Conservation (phyloP, 352 stramenopile species). For the Albugo laibachii region DNA sequence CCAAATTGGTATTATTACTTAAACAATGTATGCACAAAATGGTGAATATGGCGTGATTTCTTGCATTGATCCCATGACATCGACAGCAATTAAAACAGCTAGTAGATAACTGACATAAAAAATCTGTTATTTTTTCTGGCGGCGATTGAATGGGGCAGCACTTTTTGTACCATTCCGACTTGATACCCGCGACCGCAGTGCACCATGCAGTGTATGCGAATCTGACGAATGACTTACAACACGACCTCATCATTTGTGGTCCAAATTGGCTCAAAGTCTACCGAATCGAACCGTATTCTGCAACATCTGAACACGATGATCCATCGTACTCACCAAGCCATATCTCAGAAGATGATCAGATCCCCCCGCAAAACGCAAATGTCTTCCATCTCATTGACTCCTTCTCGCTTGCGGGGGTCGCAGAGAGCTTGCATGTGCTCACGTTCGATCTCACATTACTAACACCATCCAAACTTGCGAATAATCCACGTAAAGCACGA, state of each 20-base stretch:
- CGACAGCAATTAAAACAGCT: no score
- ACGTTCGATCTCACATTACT: conserved; percentile 31
- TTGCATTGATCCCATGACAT: no score
- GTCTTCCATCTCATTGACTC: conserved; percentile 49
- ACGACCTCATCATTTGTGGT: conserved; percentile 50
- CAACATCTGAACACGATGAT: not conserved
- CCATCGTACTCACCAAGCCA: not conserved
- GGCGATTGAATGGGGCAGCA: conserved; percentile 41
- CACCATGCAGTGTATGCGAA: conserved; percentile 44
- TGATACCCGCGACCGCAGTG: conserved; percentile 57
- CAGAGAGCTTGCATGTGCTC: conserved; percentile 48
- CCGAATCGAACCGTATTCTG: conserved; percentile 40
- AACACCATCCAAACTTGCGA: not conserved
- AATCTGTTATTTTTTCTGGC: no score
- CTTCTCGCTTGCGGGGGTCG: conserved; percentile 52
- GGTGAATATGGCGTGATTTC: no score
- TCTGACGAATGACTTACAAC: conserved; percentile 42
- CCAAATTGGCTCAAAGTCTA: conserved; percentile 64
- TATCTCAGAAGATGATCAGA: not conserved
- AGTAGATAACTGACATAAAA: no score
- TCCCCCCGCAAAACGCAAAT: conserved; percentile 18
- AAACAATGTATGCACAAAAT: no score
- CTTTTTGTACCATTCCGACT: conserved; percentile 66
- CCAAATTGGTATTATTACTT: no score
- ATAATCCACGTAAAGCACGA: not conserved